Conservation (phyloP, 2,329 filamentous ascomycete species). For the Botryotinia globosa region DNA sequence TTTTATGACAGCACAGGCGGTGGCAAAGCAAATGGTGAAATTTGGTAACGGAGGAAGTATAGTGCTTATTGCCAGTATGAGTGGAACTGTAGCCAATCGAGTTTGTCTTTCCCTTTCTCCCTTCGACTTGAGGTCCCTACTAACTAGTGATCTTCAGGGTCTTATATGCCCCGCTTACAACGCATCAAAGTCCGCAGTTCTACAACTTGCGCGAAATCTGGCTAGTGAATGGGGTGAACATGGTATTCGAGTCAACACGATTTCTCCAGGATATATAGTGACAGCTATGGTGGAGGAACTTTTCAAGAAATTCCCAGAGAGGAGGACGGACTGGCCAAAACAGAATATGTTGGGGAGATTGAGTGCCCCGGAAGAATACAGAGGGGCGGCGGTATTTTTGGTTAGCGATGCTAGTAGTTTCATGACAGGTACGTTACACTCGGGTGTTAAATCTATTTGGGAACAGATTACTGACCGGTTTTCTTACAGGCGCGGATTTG, state of each 20-base stretch:
- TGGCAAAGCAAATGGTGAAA: conserved; percentile 71
- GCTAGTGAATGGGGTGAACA: conserved; percentile 66
- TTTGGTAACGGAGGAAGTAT: conserved; percentile 59
- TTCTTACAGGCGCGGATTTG: not conserved
- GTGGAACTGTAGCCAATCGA: conserved; percentile 63
- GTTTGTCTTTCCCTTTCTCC: conserved; percentile 46
- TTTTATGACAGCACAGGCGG: conserved; percentile 83
- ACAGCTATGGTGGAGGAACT: conserved; percentile 81
- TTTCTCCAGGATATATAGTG: conserved; percentile 77
- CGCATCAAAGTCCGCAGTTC: conserved; percentile 69
- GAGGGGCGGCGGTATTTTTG: conserved; percentile 67
- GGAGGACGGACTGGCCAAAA: conserved; percentile 65
- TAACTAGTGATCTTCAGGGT: conserved; percentile 44
- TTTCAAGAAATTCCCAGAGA: conserved; percentile 72
- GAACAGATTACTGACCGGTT: not conserved
- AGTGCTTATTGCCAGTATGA: conserved; percentile 69
- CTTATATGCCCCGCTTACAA: conserved; percentile 67
- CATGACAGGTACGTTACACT: conserved; percentile 57
- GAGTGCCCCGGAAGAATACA: conserved; percentile 66
- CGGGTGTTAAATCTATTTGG: not conserved
- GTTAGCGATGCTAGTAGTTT: conserved; percentile 66
- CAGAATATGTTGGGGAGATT: conserved; percentile 81
- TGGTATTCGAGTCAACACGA: conserved; percentile 75
- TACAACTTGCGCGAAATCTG: conserved; percentile 68
- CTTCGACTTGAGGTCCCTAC: not conserved